Percentiles rank a stretch among this genome's conserved stretches.
Evolutionary conservation across 257 asterid species (phyloP).

Genomic region (Galeopsis tetrahit): DNA sequence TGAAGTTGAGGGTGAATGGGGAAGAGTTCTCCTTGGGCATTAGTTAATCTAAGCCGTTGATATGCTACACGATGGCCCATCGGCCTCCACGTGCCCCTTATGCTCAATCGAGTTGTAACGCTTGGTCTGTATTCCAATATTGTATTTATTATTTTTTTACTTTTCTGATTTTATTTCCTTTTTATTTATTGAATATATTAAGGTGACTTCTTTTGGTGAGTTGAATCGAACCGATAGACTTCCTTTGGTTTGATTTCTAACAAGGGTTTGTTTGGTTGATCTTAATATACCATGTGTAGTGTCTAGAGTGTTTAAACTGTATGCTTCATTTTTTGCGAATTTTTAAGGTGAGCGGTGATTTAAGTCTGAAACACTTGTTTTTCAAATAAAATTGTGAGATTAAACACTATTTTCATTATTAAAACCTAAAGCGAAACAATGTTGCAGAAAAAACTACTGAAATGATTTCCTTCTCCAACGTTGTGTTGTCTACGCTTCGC

Average conservation of each 20-base stretch:
- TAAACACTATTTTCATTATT: no score
- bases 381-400: no score
- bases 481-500: no score
- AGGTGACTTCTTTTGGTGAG: background rate
- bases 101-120: slow-evolving; percentile 6
- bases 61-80: slow-evolving; percentile 6
- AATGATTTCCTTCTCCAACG: no score
- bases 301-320: no score
- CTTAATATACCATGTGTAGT: no score
- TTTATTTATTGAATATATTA: background rate
- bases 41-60: slow-evolving; percentile 24
- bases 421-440: no score
- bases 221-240: background rate
- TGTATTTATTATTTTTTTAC: background rate
- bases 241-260: background rate
- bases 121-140: background rate
- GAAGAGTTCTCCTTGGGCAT: background rate
- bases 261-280: no score
- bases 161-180: background rate
- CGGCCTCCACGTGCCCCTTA: slow-evolving; percentile 31
- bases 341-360: no score
- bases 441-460: no score
- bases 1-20: slow-evolving; percentile 20
- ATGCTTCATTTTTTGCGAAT: no score
- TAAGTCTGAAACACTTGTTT: no score